phyloP scores from a whole-genome alignment of 768 basidiomycete species.

The Hericium coralloides region DNA sequence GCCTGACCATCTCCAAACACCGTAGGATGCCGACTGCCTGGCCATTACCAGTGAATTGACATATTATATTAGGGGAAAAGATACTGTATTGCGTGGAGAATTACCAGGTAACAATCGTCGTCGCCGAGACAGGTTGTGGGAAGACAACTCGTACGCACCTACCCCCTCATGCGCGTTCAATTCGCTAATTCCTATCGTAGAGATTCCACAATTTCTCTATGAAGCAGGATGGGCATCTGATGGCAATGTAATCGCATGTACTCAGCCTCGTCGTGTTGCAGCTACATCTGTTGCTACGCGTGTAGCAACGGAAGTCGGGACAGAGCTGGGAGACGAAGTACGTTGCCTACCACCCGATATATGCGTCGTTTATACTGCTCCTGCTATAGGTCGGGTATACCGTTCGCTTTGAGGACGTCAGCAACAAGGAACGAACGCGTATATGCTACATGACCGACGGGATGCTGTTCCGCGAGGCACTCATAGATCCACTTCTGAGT shows the following conservation, averaged over 20 bases:
- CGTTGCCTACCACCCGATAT: conserved; percentile 49
- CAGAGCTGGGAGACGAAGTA: conserved; percentile 83
- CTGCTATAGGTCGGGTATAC: conserved; percentile 82
- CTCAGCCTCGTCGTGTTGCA: conserved; percentile 87
- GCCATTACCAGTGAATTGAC: background rate
- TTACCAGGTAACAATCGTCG: conserved; percentile 77
- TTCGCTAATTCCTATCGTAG: conserved; percentile 31
- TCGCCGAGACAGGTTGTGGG: conserved; percentile 94
- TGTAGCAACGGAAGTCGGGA: conserved; percentile 89
- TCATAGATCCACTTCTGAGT: conserved; percentile 86
- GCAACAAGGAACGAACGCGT: conserved; percentile 72
- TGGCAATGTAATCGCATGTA: conserved; percentile 84
- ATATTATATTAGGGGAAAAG: conserved; percentile 46
- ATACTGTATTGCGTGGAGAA: conserved; percentile 80
- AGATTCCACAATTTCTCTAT: conserved; percentile 90
- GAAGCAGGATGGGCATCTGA: conserved; percentile 89
- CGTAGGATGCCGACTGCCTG: conserved; percentile 33
- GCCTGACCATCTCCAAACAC: conserved; percentile 87
- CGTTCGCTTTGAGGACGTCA: conserved; percentile 94
- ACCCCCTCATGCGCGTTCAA: conserved; percentile 4
- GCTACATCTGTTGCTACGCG: conserved; percentile 90
- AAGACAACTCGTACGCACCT: conserved; percentile 85
- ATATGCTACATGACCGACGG: conserved; percentile 98
- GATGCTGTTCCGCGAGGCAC: conserved; percentile 91
- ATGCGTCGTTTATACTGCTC: conserved; percentile 73